These are phyloP conservation scores for Solanum chacoense DNA, from an alignment of 305 asterid species.

Conservation along the genomic window DNA sequence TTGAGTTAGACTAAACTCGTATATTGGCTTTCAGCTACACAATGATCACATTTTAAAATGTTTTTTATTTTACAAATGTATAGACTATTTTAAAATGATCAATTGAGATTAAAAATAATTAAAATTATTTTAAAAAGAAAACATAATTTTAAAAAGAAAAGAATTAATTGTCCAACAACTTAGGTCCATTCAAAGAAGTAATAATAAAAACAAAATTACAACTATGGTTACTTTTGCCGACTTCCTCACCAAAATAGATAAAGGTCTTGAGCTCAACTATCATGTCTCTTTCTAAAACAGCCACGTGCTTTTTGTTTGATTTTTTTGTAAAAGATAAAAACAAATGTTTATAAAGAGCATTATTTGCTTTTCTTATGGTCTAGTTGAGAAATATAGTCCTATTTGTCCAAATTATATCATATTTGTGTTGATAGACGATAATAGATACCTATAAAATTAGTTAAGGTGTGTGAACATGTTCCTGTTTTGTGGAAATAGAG, in stretches of 20 bases:
- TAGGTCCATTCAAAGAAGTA: background rate
- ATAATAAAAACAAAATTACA: background rate
- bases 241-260: background rate
- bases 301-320: background rate
- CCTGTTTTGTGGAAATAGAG: background rate
- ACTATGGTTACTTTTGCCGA: background rate
- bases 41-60: background rate
- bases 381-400: background rate
- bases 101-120: no score
- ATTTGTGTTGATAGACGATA: background rate
- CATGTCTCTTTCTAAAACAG: background rate
- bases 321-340: background rate
- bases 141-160: no score
- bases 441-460: background rate
- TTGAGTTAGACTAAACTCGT: background rate
- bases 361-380: background rate
- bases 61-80: background rate
- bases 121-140: no score
- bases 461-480: background rate
- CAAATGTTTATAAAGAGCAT: background rate
- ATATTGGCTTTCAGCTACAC: background rate
- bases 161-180: background rate
- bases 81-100: background rate
- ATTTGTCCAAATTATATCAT: background rate
- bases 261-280: constrained; percentile 3